Conservation (phyloP, 1,284 basidiomycete species). For the Sanguinoderma infundibulare region DNA sequence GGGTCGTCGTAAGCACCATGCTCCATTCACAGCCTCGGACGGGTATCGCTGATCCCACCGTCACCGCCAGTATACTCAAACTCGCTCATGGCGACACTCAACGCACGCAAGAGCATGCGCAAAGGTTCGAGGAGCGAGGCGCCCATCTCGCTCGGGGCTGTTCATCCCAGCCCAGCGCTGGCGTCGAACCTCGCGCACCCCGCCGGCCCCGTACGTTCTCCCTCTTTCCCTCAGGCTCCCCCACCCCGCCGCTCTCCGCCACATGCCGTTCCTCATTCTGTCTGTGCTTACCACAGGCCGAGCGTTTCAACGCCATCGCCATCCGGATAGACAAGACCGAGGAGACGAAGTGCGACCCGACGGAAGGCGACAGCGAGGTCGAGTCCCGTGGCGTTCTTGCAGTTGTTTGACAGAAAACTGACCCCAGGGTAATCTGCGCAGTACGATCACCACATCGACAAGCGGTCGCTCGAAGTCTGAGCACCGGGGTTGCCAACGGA, state of each 20-base stretch:
- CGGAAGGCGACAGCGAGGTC: no score
- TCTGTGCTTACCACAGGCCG: background rate
- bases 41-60: background rate
- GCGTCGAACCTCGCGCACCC: slow-evolving; percentile 7
- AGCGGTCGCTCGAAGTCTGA: no score
- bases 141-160: slow-evolving; percentile 51
- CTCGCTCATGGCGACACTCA: slow-evolving; percentile 58
- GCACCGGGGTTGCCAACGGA: no score
- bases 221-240: background rate
- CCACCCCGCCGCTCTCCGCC: no score
- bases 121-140: slow-evolving; percentile 45
- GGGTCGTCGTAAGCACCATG: slow-evolving; percentile 46
- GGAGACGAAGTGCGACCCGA: background rate
- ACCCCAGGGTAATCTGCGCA: no score
- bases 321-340: background rate
- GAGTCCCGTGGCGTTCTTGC: no score
- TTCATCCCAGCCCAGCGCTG: slow-evolving; percentile 23
- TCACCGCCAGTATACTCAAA: slow-evolving; percentile 52
- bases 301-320: background rate
- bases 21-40: slow-evolving; percentile 12
- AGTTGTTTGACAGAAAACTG: no score
- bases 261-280: background rate
- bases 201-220: background rate
- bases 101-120: slow-evolving; percentile 55
- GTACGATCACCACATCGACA: no score